Evolutionary conservation across 768 basidiomycete genomes (phyloP), one percentile per base, ranked within the genome.

Genomic region (Lepiota venenata): DNA sequence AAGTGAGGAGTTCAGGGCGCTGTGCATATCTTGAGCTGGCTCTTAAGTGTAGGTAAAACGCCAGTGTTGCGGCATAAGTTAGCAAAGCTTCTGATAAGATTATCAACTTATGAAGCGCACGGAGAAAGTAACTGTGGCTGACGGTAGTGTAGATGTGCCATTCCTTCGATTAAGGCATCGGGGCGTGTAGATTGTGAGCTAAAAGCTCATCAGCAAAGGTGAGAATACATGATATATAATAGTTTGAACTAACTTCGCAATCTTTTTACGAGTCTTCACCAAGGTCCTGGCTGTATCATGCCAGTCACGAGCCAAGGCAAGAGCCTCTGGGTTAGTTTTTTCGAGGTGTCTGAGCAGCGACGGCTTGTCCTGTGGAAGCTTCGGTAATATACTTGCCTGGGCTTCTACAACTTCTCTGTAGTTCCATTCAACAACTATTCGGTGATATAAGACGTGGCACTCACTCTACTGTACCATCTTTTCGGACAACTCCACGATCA

Each of bases 11-110:
- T 56, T 82, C 78, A 9, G 82, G 87, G 35, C 75, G 79, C 51
- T 76, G 74, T 6, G 80, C 74, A 64, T 85, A 84, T 69, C 87
- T 81, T 56, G 81, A 75, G 38, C 79, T 79, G 20, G 88, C 76
- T 15, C 90, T 83, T n/a, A 98, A 77, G 67, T 94, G 84, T 38
- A 98, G 74, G 71, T 96, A 98, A 72, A 94, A 98, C 1, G 94
- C 90, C 42, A 98, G 84, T 2, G 85, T 87, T 0, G 93, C 91
- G 16, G 91, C 79, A 64, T 98, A 98, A 8, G 94, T 92, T 36
- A 97, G 73, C 2, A 96, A 75, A 1, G 93, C 81, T 76, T 98
- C 95, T 98, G 47, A 38, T 46, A n/a, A 54, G 29, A 39, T 16
- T 14, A 39, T 55, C 20, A 29, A 25, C 14, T 22, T 4, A 42